Evolutionary conservation across 495 filamentous ascomycete genomes (phyloP), one percentile per base, ranked within the genome.

Genomic region (Schizothecium vesticola): DNA sequence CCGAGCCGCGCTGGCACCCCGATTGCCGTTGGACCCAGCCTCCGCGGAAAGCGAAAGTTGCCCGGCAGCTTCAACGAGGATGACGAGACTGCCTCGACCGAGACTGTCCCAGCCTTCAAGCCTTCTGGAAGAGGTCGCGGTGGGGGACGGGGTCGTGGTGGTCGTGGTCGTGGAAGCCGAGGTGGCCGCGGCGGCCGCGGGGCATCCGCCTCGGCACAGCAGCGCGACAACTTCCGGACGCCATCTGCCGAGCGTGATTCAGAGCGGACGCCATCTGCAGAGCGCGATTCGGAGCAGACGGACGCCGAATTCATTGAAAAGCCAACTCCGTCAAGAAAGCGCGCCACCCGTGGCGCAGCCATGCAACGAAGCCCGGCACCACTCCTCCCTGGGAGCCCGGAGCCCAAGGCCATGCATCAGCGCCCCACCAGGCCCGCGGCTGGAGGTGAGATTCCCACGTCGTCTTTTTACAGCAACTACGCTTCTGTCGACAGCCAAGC

Each of bases 1-100:
- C 68, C 74, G 65, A 83, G 81, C 66, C 77, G 81, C 58, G 69
- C 76, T 21, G 75, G 73, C 2, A 83, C 78, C 22, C 82, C 82
- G 3, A 74, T 66, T 43, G 69, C 64, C 11, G 12, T 59, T 3
- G 69, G 58, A 6, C 73, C 75, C 2, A 68, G 70, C 0, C 75
- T 78, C n/a, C 76, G 80, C 16, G 75, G 74, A 25, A 73, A 69
- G 24, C 78, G 82, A 63, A 76, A 70, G 26, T 55, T 69, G 12
- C 58, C 43, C 19, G 56, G 7, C 25, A 68, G 25, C 24, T 51
- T 36, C 13, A 71, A 74, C 28, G 73, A 75, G 7, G 64, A 59
- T 28, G 69, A 69, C 10, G 57, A 43, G 3, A n/a, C 43, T n/a
- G 66, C 66, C 43, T 51, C 16, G 43, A 51, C 67, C 36, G 68